Evolutionary conservation across 2,329 filamentous ascomycete species (phyloP).

Genomic region (Colletotrichum liriopes): DNA sequence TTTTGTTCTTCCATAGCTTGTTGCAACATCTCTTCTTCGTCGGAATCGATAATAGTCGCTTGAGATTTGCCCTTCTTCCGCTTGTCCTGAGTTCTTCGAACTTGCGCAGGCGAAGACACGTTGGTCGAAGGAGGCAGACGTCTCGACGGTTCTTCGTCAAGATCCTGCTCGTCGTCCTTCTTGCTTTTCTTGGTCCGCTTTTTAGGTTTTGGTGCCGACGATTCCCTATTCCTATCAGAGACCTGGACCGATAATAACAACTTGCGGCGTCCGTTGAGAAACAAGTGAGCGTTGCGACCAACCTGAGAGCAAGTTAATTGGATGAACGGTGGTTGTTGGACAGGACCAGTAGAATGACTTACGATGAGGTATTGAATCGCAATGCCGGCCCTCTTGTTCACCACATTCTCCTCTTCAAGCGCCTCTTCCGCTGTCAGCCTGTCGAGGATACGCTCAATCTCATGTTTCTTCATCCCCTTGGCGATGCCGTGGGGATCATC

Average conservation of each 20-base stretch:
- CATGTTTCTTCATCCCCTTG: conserved; percentile 78
- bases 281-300: conserved; percentile 59
- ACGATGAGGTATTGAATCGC: conserved; percentile 81
- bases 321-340: background rate
- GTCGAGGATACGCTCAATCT: conserved; percentile 89
- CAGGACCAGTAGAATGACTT: conserved; percentile 52
- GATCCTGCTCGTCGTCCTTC: conserved; percentile 51
- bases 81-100: conserved; percentile 41
- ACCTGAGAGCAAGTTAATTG: conserved; percentile 48
- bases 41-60: conserved; percentile 44
- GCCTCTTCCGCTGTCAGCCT: conserved; percentile 81
- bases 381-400: conserved; percentile 75
- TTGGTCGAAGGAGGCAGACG: conserved; percentile 59
- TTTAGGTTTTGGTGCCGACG: conserved; percentile 51
- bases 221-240: conserved; percentile 49
- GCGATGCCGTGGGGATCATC: conserved; percentile 78
- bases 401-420: conserved; percentile 78
- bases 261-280: conserved; percentile 61
- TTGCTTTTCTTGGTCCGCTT: conserved; percentile 55
- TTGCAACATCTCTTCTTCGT: conserved; percentile 41
- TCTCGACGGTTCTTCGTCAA: conserved; percentile 43
- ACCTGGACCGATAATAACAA: conserved; percentile 63
- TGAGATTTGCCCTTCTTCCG: conserved; percentile 53
- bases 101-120: conserved; percentile 65
- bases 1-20: conserved; percentile 56